Percentiles rank a stretch among this genome's conserved stretches.
Evolutionary conservation across 257 asterid genomes (phyloP).

Genomic region (Plantago major): DNA sequence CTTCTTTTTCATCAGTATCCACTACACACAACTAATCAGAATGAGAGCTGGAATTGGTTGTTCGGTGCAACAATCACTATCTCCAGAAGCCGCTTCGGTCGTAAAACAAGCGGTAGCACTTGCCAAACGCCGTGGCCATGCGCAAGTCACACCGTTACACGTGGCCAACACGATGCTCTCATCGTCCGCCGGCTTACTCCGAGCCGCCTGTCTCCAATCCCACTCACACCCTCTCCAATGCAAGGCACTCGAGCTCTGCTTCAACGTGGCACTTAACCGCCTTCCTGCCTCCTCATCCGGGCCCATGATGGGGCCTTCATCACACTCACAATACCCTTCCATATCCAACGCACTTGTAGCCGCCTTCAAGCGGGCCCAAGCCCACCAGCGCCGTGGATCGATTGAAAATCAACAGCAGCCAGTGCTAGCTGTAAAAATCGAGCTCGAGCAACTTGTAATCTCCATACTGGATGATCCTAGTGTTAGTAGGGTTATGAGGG

Average conservation of each 20-base stretch:
- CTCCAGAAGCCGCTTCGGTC: slow-evolving; percentile 47
- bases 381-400: slow-evolving; percentile 82
- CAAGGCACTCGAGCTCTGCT: slow-evolving; percentile 91
- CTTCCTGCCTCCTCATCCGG: slow-evolving; percentile 57
- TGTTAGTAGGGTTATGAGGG: slow-evolving; percentile 90
- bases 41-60: slow-evolving; percentile 72
- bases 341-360: slow-evolving; percentile 88
- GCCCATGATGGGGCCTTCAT: slow-evolving; percentile 33
- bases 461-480: slow-evolving; percentile 89
- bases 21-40: background rate
- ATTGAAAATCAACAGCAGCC: slow-evolving; percentile 63
- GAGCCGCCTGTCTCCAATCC: slow-evolving; percentile 65
- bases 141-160: slow-evolving; percentile 89
- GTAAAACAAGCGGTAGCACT: slow-evolving; percentile 67
- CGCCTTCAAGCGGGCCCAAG: slow-evolving; percentile 94
- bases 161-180: slow-evolving; percentile 81
- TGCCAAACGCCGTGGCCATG: slow-evolving; percentile 83
- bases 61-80: slow-evolving; percentile 56
- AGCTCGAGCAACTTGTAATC: slow-evolving; percentile 72
- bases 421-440: slow-evolving; percentile 56
- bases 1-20: background rate
- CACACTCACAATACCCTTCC: slow-evolving; percentile 41
- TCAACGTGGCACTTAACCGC: slow-evolving; percentile 87
- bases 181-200: slow-evolving; percentile 44
- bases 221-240: slow-evolving; percentile 91